phyloP scores from a whole-genome alignment of 192 early-diverging fungal genomes.

The Coemansia sp. region DNA sequence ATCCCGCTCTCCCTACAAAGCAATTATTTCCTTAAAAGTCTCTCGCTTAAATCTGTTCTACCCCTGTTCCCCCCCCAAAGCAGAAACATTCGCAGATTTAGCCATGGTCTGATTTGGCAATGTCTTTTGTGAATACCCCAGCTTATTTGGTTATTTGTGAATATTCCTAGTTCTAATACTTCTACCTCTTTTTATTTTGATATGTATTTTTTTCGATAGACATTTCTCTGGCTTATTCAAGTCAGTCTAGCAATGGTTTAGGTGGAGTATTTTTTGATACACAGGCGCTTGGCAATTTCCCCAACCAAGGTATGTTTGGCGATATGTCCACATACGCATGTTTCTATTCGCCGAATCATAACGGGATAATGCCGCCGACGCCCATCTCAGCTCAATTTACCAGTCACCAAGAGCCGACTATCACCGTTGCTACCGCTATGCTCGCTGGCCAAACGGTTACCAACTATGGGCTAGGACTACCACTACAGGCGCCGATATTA shows the following conservation, averaged over 20 bases:
- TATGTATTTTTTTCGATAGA: constrained; percentile 27
- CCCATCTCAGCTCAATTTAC: too few relatives aligned
- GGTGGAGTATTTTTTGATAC: constrained; percentile 29
- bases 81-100: not conserved
- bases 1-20: not conserved
- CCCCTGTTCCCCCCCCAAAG: not conserved
- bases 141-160: not conserved
- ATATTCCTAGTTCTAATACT: not conserved
- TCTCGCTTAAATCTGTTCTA: not conserved
- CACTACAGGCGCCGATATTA: constrained; percentile 3
- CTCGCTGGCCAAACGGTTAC: not conserved
- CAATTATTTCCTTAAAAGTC: constrained; percentile 3
- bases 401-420: too few relatives aligned
- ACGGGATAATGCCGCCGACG: constrained; percentile 11
- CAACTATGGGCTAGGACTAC: constrained; percentile 10
- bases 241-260: constrained; percentile 27
- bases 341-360: constrained; percentile 10
- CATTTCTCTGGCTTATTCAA: constrained; percentile 37
- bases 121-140: not conserved
- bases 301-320: too few relatives aligned
- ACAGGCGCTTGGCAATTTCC: constrained; percentile 22
- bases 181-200: not conserved
- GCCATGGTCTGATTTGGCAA: not conserved
- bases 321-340: not conserved
- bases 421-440: too few relatives aligned